phyloP scores from a whole-genome alignment of 305 asterid genomes.

The Solanum hybrid region DNA sequence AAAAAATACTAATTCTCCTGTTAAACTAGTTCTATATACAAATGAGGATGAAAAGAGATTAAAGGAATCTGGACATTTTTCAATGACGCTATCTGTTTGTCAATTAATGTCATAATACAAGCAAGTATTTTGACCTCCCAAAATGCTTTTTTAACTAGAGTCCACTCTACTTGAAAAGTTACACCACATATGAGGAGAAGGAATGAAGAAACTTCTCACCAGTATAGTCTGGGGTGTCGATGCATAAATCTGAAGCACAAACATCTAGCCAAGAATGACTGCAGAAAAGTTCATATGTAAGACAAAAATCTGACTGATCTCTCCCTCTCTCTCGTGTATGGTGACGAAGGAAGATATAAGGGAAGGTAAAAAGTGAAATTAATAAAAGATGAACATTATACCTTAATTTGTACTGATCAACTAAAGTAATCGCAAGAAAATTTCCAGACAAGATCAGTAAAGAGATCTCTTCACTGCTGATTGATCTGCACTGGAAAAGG shows the following conservation, averaged over 20 bases:
- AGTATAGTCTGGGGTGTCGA: neutral
- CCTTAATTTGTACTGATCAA: neutral
- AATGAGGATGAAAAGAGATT: neutral
- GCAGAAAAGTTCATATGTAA: neutral
- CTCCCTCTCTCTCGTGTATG: neutral
- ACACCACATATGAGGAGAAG: neutral
- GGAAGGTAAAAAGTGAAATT: neutral
- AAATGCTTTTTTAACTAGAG: neutral
- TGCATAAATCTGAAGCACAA: neutral
- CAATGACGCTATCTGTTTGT: neutral
- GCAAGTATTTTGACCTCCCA: neutral
- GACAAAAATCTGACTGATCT: neutral
- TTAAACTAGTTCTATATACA: neutral
- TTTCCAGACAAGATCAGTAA: slow-evolving; percentile 1
- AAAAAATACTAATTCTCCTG: neutral
- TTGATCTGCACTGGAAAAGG: slow-evolving; percentile 1
- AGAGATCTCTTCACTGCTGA: neutral
- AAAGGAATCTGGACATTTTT: neutral
- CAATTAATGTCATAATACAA: neutral
- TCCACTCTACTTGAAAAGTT: neutral
- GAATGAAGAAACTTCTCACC: neutral
- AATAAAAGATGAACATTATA: neutral
- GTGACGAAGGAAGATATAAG: neutral
- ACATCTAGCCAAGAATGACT: neutral
- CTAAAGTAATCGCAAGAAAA: neutral